Evolutionary conservation across 1,139 yeast species (phyloP).

Genomic region (Meyerozyma guilliermondii): DNA sequence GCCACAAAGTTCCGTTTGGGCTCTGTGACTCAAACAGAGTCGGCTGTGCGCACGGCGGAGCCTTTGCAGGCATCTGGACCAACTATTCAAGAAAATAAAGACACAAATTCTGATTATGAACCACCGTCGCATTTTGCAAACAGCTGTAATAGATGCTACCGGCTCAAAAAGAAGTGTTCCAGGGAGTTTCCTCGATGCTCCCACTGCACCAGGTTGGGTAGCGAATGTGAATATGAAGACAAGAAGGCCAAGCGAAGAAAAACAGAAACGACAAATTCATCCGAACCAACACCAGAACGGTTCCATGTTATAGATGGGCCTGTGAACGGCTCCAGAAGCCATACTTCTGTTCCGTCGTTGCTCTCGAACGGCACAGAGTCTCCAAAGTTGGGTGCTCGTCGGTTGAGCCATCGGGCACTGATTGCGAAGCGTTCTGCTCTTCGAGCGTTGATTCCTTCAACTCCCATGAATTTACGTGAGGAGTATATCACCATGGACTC

Average conservation of each 20-base stretch:
- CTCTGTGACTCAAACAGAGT: neutral
- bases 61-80: neutral
- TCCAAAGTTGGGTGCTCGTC: neutral
- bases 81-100: neutral
- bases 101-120: neutral
- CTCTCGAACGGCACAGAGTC: neutral
- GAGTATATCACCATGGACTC: constrained; percentile 35
- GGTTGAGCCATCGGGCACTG: neutral
- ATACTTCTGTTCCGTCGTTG: neutral
- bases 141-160: constrained; percentile 40
- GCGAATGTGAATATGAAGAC: constrained; percentile 35
- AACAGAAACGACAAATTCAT: neutral
- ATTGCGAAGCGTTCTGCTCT: neutral
- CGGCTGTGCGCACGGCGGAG: neutral
- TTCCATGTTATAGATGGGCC: neutral
- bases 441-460: neutral
- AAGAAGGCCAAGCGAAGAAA: constrained; percentile 25
- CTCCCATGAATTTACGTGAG: constrained; percentile 18
- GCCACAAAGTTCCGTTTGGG: constrained; percentile 31
- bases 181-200: constrained; percentile 34
- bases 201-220: constrained; percentile 30
- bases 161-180: constrained; percentile 40
- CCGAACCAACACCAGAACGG: neutral
- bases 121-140: constrained; percentile 24
- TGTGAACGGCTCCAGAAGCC: neutral